phyloP scores from a whole-genome alignment of 2,329 filamentous ascomycete species.

The Xylaria sp. region DNA sequence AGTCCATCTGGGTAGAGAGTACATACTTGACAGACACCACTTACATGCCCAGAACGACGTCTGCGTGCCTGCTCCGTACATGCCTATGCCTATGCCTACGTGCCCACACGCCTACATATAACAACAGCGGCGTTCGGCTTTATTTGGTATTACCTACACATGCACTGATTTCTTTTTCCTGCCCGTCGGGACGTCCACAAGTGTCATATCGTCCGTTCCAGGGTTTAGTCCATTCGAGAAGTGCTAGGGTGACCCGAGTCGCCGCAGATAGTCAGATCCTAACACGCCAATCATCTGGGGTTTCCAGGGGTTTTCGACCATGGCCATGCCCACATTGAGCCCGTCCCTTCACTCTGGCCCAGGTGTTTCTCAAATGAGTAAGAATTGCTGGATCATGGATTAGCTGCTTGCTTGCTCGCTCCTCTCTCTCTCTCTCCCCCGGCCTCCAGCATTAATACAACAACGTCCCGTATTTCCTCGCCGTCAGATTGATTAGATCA shows the following conservation, averaged over 20 bases:
- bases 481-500: background rate
- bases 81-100: constrained; percentile 4
- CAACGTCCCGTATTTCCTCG: background rate
- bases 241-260: constrained; percentile 22
- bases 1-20: no score
- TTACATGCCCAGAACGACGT: no score
- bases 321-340: constrained; percentile 20
- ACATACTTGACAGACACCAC: no score
- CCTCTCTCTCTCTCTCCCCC: background rate
- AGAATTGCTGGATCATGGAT: constrained; percentile 14
- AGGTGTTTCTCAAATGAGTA: constrained; percentile 21
- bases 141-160: constrained; percentile 21
- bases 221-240: constrained; percentile 21
- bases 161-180: constrained; percentile 22
- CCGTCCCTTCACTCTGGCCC: constrained; percentile 22
- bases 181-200: constrained; percentile 19
- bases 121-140: constrained; percentile 20
- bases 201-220: constrained; percentile 21
- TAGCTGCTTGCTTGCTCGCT: constrained; percentile 2
- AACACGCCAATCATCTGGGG: constrained; percentile 23
- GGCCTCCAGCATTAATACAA: constrained; percentile 4
- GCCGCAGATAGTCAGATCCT: constrained; percentile 18
- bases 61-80: no score
- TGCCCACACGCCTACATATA: background rate
- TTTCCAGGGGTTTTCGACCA: background rate